phyloP scores from a whole-genome alignment of 169 alveolate species.

The Plasmodium sp. region DNA sequence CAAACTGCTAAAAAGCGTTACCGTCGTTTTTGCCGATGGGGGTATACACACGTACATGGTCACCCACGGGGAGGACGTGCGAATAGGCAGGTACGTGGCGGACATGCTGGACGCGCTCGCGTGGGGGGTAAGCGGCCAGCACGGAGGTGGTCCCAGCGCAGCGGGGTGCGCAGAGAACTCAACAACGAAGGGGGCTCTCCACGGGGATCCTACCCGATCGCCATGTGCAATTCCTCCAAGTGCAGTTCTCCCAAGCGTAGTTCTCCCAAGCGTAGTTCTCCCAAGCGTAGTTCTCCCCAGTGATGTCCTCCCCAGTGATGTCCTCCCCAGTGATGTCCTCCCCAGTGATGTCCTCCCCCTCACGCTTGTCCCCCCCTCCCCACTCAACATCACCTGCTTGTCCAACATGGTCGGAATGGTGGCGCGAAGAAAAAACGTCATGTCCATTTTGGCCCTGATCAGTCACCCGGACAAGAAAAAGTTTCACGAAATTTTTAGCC shows the following conservation, averaged over 20 bases:
- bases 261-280: too few species aligned
- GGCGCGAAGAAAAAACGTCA: background rate
- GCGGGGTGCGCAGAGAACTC: too few species aligned
- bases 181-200: too few species aligned
- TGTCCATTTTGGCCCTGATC: background rate
- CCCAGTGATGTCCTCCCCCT: too few species aligned
- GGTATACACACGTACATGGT: background rate
- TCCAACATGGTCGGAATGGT: conserved; percentile 4
- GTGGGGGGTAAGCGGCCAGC: background rate
- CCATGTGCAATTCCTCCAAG: too few species aligned
- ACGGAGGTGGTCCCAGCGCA: too few species aligned
- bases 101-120: background rate
- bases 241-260: too few species aligned
- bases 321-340: too few species aligned
- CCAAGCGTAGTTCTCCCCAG: too few species aligned
- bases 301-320: too few species aligned
- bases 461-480: background rate
- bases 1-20: background rate
- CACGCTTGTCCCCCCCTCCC: too few species aligned
- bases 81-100: background rate
- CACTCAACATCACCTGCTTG: background rate
- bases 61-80: background rate
- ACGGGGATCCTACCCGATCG: too few species aligned
- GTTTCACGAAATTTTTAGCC: background rate
- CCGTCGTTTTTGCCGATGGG: background rate